Evolutionary conservation across 2,329 filamentous ascomycete species (phyloP).

Genomic region (Nigrograna mackinnonii): DNA sequence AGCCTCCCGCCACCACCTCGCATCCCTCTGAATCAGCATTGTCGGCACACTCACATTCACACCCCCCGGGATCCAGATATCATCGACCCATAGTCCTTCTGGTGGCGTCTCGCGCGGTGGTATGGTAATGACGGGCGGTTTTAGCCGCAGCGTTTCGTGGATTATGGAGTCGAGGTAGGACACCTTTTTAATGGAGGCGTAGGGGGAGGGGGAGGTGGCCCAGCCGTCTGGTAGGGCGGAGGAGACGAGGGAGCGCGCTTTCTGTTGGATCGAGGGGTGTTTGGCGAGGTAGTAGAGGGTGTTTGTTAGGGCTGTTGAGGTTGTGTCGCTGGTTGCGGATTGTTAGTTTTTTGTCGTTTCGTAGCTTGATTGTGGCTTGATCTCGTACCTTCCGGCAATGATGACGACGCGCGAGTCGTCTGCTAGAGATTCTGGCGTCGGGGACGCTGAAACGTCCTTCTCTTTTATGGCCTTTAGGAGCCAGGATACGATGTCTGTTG

Average conservation of each 20-base stretch:
- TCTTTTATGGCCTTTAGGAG: slow-evolving; percentile 43
- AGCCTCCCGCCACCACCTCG: slow-evolving; percentile 14
- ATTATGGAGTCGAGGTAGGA: slow-evolving; percentile 34
- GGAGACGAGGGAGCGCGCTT: slow-evolving; percentile 35
- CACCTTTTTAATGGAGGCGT: slow-evolving; percentile 28
- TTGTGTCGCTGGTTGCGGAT: slow-evolving; percentile 37
- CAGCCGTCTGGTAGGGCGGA: slow-evolving; percentile 28
- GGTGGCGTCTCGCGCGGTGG: slow-evolving; percentile 42
- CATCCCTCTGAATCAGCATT: slow-evolving; percentile 26
- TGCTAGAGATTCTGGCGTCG: slow-evolving; percentile 28
- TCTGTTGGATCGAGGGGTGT: slow-evolving; percentile 26
- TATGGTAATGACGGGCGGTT: slow-evolving; percentile 41
- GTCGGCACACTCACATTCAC: slow-evolving; percentile 13
- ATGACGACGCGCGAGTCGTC: slow-evolving; percentile 40
- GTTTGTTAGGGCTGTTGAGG: slow-evolving; percentile 29
- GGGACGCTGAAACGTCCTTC: slow-evolving; percentile 38
- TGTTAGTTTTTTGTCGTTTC: neutral
- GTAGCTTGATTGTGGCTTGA: no score
- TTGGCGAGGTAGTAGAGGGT: slow-evolving; percentile 37
- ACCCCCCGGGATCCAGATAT: slow-evolving; percentile 15
- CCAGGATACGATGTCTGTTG: slow-evolving; percentile 44
- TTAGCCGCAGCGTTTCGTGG: slow-evolving; percentile 42
- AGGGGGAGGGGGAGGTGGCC: no score
- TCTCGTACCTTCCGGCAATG: slow-evolving; percentile 32
- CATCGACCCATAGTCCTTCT: slow-evolving; percentile 28